Conservation (phyloP, 2,329 filamentous ascomycete genomes). For the Paraphaeosphaeria sporulosa region DNA sequence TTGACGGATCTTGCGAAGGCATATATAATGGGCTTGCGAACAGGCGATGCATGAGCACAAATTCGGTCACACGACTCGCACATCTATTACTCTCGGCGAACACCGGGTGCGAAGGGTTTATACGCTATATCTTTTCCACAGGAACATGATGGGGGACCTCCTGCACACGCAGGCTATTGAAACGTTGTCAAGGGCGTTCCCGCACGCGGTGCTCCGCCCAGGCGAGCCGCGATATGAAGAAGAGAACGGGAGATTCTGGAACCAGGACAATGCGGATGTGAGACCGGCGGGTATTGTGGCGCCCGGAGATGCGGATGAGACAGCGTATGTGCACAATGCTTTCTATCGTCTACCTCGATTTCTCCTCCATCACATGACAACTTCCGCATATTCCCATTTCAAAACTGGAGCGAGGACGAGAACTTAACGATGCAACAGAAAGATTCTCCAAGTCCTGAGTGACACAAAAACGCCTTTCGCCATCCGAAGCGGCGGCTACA, state of each 20-base stretch:
- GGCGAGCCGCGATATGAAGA: not conserved
- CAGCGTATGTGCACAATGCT: not conserved
- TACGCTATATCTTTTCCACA: too few relatives aligned
- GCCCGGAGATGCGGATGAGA: not conserved
- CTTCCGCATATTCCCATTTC: too few relatives aligned
- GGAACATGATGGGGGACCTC: not conserved
- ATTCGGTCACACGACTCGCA: too few relatives aligned
- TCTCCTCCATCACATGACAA: too few relatives aligned
- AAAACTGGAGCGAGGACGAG: too few relatives aligned
- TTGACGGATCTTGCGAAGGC: too few relatives aligned
- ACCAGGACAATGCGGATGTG: constrained; percentile 1
- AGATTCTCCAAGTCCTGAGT: not conserved
- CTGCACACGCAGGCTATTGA: not conserved
- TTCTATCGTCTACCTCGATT: too few relatives aligned
- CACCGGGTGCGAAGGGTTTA: too few relatives aligned
- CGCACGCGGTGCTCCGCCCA: not conserved
- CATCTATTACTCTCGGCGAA: too few relatives aligned
- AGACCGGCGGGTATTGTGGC: constrained; percentile 1
- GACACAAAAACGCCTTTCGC: constrained; percentile 4
- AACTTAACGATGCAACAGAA: too few relatives aligned
- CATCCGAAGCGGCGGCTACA: constrained; percentile 15
- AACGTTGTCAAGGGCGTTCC: not conserved
- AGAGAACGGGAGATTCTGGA: constrained; percentile 1
- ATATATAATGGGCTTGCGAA: too few relatives aligned
- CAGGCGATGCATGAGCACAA: too few relatives aligned